A percentile compares a stretch with the other conserved stretches of the same genome.
These are phyloP conservation scores for Blastomyces parvus DNA, from an alignment of 2,329 filamentous ascomycete species.

Conservation along the genomic window DNA sequence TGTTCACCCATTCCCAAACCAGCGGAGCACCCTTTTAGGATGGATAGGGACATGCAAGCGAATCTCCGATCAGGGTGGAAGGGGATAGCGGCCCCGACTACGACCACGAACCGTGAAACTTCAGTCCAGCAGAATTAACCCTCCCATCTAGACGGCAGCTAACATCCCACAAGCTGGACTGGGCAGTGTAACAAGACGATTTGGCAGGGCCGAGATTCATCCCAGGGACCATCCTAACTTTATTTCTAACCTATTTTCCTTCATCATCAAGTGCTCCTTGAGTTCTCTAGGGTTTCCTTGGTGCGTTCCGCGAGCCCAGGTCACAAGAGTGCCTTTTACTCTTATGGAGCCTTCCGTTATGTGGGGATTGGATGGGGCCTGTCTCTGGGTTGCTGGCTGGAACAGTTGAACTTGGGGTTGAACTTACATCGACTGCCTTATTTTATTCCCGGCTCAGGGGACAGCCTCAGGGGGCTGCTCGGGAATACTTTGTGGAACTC, in stretches of 20 bases:
- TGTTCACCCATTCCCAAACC: neutral
- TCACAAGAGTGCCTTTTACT: neutral
- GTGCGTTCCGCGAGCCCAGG: neutral
- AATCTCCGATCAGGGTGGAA: neutral
- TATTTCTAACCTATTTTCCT: neutral
- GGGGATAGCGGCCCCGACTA: too few species aligned
- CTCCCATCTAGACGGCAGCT: neutral
- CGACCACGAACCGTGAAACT: neutral
- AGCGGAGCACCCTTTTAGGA: neutral
- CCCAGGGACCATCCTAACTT: neutral
- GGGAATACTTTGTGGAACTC: too few species aligned
- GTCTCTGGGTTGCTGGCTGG: neutral
- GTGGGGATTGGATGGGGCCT: too few species aligned
- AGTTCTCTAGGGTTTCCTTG: neutral
- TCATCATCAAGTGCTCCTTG: neutral
- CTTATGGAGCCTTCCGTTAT: neutral
- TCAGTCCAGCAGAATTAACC: neutral
- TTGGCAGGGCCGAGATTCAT: neutral
- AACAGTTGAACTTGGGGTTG: too few species aligned
- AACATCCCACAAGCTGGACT: neutral
- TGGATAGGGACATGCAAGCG: neutral
- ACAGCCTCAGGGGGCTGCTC: neutral
- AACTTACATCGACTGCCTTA: neutral
- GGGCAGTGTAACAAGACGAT: neutral
- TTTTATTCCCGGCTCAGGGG: neutral